Evolutionary conservation across 495 filamentous ascomycete genomes (phyloP), one percentile per base, ranked within the genome.

Genomic region (Aeminium ludgeri): DNA sequence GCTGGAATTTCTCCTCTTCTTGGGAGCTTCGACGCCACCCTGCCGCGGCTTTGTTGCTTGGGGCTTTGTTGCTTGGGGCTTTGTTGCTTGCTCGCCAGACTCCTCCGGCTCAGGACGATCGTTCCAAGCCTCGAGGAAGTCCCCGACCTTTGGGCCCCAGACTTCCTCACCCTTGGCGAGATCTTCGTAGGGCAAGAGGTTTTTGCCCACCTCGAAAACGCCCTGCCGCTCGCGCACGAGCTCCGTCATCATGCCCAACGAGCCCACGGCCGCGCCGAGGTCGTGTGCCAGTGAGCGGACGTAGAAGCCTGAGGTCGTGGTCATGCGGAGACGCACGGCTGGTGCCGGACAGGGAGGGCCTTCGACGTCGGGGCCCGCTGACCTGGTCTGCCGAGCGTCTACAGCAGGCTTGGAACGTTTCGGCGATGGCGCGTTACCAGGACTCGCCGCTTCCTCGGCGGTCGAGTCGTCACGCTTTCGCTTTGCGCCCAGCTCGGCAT

Each of bases 261-360:
- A 91, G 18, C 77, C 76, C 10, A 92, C 62, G 32, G 85, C 82
- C 49, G 75, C 69, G 13, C 89, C 89, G 20, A 99, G 67, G 52
- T 99, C 91, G 52, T 96, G 85, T 40, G 82, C 82, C 32, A 99
- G 68, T 27, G 79, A 86, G 40, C 89, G 82, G 30, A 99, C 89
- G 60, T 99, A 99, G 67, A 96, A 99, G 31, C 89, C 89, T 3
- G 85, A 93, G 3, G 85, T 78, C 30, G 94, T 89, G 1, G 80
- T 92, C 81, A 99, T 84, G 41, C 76, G 73, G 36, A 99, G 70
- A 55, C 70, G 80, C 30, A 74, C 77, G 6, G 86, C 86, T 1
- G 84, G 73, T 6, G 79, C 53, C 25, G 42, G 74, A 6, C 65
- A 67, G 17, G 32, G 11, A 1, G 17, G 13, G 25, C 15, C 12